These are phyloP conservation scores for Colletotrichum liriopes DNA, from an alignment of 2,329 filamentous ascomycete genomes.

Conservation along the genomic window DNA sequence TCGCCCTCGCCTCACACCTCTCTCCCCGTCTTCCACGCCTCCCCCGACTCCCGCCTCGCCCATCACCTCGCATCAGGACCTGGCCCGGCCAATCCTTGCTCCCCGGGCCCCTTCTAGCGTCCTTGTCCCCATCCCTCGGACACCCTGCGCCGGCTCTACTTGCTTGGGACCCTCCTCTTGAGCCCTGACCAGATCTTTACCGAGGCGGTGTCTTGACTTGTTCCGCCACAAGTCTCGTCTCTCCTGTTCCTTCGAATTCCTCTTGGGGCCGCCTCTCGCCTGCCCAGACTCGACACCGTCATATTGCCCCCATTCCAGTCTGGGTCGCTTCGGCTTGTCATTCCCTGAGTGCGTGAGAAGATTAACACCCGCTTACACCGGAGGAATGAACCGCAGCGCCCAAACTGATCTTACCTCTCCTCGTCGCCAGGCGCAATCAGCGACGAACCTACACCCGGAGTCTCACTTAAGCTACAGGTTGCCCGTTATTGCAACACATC, in stretches of 20 bases:
- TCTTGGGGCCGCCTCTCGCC: neutral
- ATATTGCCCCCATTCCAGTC: neutral
- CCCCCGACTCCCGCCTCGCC: constrained; percentile 11
- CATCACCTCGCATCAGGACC: constrained; percentile 9
- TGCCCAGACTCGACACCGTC: neutral
- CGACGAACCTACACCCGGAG: neutral
- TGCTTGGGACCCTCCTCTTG: neutral
- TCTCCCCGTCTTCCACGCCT: constrained; percentile 6
- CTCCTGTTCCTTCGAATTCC: constrained; percentile 20
- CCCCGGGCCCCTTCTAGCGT: constrained; percentile 8
- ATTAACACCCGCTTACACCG: constrained; percentile 18
- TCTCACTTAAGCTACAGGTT: constrained; percentile 6
- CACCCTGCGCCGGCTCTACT: constrained; percentile 37
- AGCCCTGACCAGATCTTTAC: neutral
- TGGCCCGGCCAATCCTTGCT: constrained; percentile 11
- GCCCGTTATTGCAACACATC: constrained; percentile 17
- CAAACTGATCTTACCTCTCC: constrained; percentile 21
- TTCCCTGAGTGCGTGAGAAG: too few relatives aligned
- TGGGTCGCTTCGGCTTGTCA: neutral
- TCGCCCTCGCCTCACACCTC: constrained; percentile 31
- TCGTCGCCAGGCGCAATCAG: constrained; percentile 1
- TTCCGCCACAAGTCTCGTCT: constrained; percentile 29
- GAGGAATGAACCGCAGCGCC: constrained; percentile 25
- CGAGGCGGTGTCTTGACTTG: constrained; percentile 32
- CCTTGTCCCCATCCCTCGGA: constrained; percentile 22